Evolutionary conservation across 2,329 filamentous ascomycete genomes (phyloP), one percentile per base, ranked within the genome.

Genomic region (Cercospora citrullina): DNA sequence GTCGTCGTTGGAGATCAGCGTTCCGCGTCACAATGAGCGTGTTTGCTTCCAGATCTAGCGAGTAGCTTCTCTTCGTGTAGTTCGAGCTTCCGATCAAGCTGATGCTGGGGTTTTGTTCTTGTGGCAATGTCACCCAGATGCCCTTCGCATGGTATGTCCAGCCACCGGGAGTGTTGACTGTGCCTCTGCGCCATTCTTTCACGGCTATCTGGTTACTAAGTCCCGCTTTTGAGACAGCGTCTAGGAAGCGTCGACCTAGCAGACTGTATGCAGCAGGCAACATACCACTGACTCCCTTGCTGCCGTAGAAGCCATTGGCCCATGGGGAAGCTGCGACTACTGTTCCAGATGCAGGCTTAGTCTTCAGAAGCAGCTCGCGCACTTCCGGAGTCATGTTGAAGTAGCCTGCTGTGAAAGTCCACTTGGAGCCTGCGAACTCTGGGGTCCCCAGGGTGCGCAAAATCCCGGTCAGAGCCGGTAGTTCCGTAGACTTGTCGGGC

Each of bases 71-170:
- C 79, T 95, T 94, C 0, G 95, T 99, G 80, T 98, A 99, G 77
- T 99, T 99, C 9, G 91, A 95, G 77, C 92, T 96, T 1, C 95
- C 95, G 0, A 99, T 87, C 18, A 98, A 84, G 33, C 90, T 96
- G 65, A 98, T 84, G 59, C 90, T 89, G 0, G 93, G 93, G 45
- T 89, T 82, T 39, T 84, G 79, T 58, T 90, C 42, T 77, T 81
- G 45, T 0, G 90, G 87, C 64, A 94, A 84, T 0, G 91, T 92
- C 28, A 97, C 85, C 94, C 94, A 98, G 2, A 98, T 84, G 0
- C 95, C 95, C 80, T 99, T 99, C 59, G 95, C 95, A 75, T 99
- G 95, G 79, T 99, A 99, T 0, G 94, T 97, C 95, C 96, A 99
- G 0, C 93, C 94, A 1, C 84, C 92, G 0, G 91, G 89, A 74